These are phyloP conservation scores for Lepidium aucheri DNA, from an alignment of 345 rosid species.

Conservation along the genomic window DNA sequence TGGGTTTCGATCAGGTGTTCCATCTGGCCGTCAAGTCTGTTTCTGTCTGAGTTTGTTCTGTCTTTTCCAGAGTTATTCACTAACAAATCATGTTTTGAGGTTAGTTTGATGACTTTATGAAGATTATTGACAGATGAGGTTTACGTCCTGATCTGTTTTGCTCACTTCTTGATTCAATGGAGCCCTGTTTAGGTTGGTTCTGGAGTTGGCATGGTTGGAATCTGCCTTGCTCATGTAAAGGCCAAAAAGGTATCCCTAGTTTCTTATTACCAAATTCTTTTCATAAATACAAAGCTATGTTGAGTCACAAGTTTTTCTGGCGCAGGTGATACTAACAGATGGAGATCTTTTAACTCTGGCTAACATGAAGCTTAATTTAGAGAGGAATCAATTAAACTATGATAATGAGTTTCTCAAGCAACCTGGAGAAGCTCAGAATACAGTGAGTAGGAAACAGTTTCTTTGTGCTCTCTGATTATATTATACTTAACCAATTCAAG, in stretches of 20 bases:
- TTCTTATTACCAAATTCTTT: not conserved
- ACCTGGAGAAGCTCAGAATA: slow-evolving; percentile 20
- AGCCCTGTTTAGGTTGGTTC: slow-evolving; percentile 62
- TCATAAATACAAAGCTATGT: not conserved
- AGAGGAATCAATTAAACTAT: slow-evolving; percentile 34
- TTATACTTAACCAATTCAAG: not conserved
- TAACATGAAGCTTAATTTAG: slow-evolving; percentile 69
- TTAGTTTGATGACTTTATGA: slow-evolving; percentile 18
- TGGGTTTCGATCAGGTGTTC: slow-evolving; percentile 51
- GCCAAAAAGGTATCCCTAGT: slow-evolving; percentile 51
- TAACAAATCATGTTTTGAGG: slow-evolving; percentile 73
- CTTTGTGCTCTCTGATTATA: not conserved
- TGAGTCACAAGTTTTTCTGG: not conserved
- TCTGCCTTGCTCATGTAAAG: slow-evolving; percentile 72
- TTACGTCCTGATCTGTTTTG: not conserved
- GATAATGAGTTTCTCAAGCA: slow-evolving; percentile 16
- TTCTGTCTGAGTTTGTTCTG: slow-evolving; percentile 65
- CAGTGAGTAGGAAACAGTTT: slow-evolving; percentile 33
- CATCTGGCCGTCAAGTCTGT: slow-evolving; percentile 77
- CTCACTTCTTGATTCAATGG: slow-evolving; percentile 8
- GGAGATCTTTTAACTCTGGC: slow-evolving; percentile 67
- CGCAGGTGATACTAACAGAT: slow-evolving; percentile 65
- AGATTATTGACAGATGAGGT: not conserved
- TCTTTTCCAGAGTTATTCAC: slow-evolving; percentile 58
- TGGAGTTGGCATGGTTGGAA: slow-evolving; percentile 81